These are phyloP conservation scores for Sporothrix pallida DNA, from an alignment of 2,329 filamentous ascomycete genomes.

Conservation along the genomic window DNA sequence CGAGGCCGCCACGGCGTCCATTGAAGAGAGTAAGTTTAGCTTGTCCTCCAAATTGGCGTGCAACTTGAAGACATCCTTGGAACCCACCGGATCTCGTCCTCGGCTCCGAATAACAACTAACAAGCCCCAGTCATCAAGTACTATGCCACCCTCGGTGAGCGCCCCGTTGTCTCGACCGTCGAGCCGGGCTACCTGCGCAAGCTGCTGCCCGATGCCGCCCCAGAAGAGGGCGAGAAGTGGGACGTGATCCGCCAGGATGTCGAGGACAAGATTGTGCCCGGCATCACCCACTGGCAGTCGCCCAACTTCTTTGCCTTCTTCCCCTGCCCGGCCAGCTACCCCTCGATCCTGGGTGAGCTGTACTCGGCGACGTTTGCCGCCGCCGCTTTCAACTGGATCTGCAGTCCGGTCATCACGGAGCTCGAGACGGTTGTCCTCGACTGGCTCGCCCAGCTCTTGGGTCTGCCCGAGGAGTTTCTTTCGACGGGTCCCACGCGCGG, in stretches of 20 bases:
- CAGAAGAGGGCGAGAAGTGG: conserved; percentile 74
- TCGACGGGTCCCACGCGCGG: conserved; percentile 73
- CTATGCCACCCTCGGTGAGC: conserved; percentile 74
- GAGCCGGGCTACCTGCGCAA: conserved; percentile 84
- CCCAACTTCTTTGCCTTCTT: conserved; percentile 98
- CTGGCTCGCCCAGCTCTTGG: conserved; percentile 81
- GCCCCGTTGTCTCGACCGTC: conserved; percentile 76
- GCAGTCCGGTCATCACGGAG: conserved; percentile 88
- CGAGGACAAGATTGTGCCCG: conserved; percentile 84
- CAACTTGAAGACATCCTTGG: neutral
- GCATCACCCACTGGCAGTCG: conserved; percentile 90
- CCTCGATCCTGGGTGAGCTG: conserved; percentile 87
- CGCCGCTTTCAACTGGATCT: conserved; percentile 97
- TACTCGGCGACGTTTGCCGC: conserved; percentile 88
- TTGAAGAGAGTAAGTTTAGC: conserved; percentile 75
- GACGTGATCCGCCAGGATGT: conserved; percentile 81
- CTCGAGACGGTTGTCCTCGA: conserved; percentile 92
- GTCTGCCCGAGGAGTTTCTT: conserved; percentile 73
- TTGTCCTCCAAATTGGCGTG: neutral
- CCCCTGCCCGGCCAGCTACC: conserved; percentile 80
- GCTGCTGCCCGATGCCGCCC: conserved; percentile 72
- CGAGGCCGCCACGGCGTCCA: conserved; percentile 74
- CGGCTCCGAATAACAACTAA: neutral
- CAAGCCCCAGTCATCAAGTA: conserved; percentile 73
- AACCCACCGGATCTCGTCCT: neutral